A percentile compares a stretch with the other conserved stretches of the same genome.
Evolutionary conservation across 2,329 filamentous ascomycete species (phyloP).

Genomic region (Cladosporium sp.): DNA sequence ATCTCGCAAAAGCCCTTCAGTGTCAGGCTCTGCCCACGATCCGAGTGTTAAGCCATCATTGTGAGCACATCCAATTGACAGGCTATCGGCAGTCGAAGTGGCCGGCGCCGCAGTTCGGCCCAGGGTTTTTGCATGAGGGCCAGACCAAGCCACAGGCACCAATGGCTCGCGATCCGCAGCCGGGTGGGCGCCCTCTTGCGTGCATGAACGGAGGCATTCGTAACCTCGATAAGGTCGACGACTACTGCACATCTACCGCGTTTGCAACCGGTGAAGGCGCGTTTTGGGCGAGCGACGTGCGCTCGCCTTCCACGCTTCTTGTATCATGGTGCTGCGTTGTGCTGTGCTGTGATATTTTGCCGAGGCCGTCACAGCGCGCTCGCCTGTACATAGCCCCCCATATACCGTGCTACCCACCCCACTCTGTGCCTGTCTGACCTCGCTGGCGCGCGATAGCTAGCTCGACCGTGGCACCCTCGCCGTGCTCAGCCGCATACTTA

Average conservation of each 20-base stretch:
- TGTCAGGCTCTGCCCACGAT: too few species aligned
- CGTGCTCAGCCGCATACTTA: conserved; percentile 1
- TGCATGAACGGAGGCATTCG: background rate
- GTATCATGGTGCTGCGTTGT: too few species aligned
- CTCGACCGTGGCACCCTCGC: background rate
- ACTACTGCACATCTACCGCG: background rate
- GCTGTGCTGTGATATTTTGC: background rate
- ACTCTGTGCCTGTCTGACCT: conserved; percentile 5
- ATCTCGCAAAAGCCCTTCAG: too few species aligned
- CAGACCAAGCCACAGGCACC: too few species aligned
- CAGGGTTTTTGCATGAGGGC: too few species aligned
- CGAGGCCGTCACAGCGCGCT: background rate
- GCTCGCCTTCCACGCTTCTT: background rate
- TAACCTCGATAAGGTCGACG: background rate
- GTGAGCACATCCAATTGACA: too few species aligned
- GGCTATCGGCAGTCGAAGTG: too few species aligned
- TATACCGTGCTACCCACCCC: conserved; percentile 4
- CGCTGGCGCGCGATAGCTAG: conserved; percentile 4
- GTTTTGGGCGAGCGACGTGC: background rate
- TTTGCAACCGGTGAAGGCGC: background rate
- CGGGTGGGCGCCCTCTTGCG: too few species aligned
- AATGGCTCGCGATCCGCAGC: too few species aligned
- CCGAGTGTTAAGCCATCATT: too few species aligned
- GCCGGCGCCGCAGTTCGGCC: too few species aligned
- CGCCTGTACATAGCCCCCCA: background rate